phyloP scores from a whole-genome alignment of 179 eudicot species.

The Sideroxylon spinosum region DNA sequence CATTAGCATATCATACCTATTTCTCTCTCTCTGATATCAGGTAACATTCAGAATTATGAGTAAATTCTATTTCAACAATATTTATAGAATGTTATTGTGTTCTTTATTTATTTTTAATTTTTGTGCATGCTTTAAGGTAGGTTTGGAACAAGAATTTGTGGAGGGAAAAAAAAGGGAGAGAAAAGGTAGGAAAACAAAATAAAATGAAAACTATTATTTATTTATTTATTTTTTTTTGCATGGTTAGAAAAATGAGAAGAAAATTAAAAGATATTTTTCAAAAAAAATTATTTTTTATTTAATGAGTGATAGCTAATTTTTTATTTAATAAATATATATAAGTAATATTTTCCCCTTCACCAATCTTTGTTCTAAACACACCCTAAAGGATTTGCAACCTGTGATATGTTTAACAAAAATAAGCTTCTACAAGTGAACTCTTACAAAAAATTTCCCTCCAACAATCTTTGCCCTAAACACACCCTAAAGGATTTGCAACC shows the following conservation, averaged over 20 bases:
- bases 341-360: too few relatives aligned
- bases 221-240: not conserved
- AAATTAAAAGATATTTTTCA: not conserved
- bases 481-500: not conserved
- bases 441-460: not conserved
- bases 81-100: not conserved
- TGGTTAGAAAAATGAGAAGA: too few relatives aligned
- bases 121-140: too few relatives aligned
- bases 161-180: too few relatives aligned
- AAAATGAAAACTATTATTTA: not conserved
- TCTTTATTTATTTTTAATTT: too few relatives aligned
- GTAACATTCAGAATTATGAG: slow-evolving; percentile 27
- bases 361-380: too few relatives aligned
- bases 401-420: not conserved
- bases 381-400: not conserved
- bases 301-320: too few relatives aligned
- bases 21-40: slow-evolving; percentile 93
- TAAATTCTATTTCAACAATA: not conserved
- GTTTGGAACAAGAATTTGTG: too few relatives aligned
- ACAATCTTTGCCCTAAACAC: too few relatives aligned
- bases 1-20: slow-evolving; percentile 72
- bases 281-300: too few relatives aligned
- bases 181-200: too few relatives aligned
- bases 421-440: not conserved
- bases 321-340: too few relatives aligned